These are phyloP conservation scores for Uronychia binucleata DNA, from an alignment of 73 alveolate species.

Conservation along the genomic window DNA sequence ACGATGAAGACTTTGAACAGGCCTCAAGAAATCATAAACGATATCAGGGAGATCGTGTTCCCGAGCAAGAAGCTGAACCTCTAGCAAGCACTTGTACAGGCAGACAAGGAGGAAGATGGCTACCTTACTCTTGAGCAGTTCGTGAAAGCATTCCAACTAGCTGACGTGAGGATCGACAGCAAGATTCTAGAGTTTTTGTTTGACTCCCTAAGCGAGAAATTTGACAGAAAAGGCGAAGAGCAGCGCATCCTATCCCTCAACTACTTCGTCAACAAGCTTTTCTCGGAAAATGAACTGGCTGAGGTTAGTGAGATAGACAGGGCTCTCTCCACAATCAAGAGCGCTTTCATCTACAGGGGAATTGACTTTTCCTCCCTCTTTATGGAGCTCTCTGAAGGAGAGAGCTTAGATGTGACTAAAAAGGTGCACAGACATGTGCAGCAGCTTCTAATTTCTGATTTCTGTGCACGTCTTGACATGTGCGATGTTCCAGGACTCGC, in stretches of 20 bases:
- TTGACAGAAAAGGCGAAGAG: constrained; percentile 24
- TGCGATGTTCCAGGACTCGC: constrained; percentile 6
- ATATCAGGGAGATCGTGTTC: constrained; percentile 29
- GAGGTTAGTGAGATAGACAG: constrained; percentile 37
- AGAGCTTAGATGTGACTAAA: not conserved
- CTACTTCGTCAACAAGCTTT: constrained; percentile 47
- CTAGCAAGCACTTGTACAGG: constrained; percentile 32
- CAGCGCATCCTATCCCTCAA: constrained; percentile 20
- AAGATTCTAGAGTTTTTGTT: constrained; percentile 40
- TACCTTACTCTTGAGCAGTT: constrained; percentile 32
- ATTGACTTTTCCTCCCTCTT: constrained; percentile 22
- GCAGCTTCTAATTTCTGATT: constrained; percentile 24
- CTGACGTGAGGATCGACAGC: constrained; percentile 22
- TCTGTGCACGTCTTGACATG: constrained; percentile 28
- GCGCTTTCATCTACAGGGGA: constrained; percentile 45
- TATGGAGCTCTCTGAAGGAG: constrained; percentile 5
- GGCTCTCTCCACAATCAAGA: constrained; percentile 22
- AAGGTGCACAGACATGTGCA: constrained; percentile 9
- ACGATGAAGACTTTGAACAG: constrained; percentile 34
- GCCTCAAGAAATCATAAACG: constrained; percentile 39
- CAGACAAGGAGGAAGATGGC: constrained; percentile 48
- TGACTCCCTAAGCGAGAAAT: constrained; percentile 37
- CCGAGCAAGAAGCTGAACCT: constrained; percentile 44
- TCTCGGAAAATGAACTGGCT: constrained; percentile 23
- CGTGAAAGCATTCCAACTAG: constrained; percentile 34